Percentiles rank a stretch among this genome's conserved stretches.
Conservation (phyloP, 345 rosid genomes). For the Moricandia arvensis region DNA sequence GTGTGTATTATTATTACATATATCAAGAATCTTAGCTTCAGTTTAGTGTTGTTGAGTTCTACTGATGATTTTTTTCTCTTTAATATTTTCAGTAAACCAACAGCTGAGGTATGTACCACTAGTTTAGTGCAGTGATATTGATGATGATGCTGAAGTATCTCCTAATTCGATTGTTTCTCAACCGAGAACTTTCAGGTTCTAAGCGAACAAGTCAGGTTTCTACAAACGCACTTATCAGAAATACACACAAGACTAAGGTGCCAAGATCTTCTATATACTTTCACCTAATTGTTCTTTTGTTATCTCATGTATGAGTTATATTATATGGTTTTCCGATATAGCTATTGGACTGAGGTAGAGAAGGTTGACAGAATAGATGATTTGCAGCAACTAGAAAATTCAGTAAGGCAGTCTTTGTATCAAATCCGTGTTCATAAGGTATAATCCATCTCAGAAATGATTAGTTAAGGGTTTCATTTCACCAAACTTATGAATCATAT, state of each 20-base stretch:
- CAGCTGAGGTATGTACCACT: constrained; percentile 57
- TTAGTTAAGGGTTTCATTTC: not conserved
- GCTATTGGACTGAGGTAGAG: constrained; percentile 58
- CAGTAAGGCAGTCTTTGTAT: constrained; percentile 50
- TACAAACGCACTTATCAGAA: constrained; percentile 55
- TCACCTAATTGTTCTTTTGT: not conserved
- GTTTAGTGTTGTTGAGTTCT: constrained; percentile 18
- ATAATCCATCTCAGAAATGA: constrained; percentile 17
- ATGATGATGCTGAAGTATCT: constrained; percentile 18
- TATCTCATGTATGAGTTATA: constrained; percentile 10
- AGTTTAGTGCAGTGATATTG: not conserved
- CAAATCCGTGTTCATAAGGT: constrained; percentile 56
- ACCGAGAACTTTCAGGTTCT: constrained; percentile 42
- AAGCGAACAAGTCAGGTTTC: constrained; percentile 41
- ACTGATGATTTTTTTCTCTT: constrained; percentile 23
- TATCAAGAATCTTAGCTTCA: not conserved
- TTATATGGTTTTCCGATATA: constrained; percentile 30
- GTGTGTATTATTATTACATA: constrained; percentile 39
- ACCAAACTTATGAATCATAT: constrained; percentile 12
- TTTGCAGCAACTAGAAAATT: constrained; percentile 58
- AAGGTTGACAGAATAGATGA: constrained; percentile 48
- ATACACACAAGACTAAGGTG: constrained; percentile 58
- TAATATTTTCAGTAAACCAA: constrained; percentile 51
- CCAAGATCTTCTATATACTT: constrained; percentile 7
- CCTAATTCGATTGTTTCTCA: not conserved